Conservation (phyloP, 371 early-diverging fungal genomes). For the Mortierella sp. region DNA sequence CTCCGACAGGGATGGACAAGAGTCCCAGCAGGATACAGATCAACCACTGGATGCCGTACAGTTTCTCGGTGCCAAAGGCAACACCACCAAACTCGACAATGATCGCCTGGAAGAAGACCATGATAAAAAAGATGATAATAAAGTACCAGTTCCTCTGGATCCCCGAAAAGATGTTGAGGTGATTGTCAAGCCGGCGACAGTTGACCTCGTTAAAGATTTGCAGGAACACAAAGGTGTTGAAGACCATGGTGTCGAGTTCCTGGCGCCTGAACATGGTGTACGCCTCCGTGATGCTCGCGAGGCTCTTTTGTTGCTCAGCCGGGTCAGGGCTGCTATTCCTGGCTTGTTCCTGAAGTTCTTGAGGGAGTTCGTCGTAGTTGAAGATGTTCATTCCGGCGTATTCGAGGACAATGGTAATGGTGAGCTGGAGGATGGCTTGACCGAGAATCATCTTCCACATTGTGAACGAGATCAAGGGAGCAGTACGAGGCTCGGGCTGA, state of each 20-base stretch:
- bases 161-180: constrained; percentile 73
- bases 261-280: constrained; percentile 28
- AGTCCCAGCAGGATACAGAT: constrained; percentile 75
- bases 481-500: constrained; percentile 70
- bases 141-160: constrained; percentile 72
- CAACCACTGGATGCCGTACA: constrained; percentile 72
- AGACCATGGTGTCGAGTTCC: constrained; percentile 72
- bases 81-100: constrained; percentile 75
- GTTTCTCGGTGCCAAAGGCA: constrained; percentile 69
- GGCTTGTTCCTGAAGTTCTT: constrained; percentile 11
- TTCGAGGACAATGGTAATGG: constrained; percentile 66
- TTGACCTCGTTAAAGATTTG: constrained; percentile 86
- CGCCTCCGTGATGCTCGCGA: constrained; percentile 3
- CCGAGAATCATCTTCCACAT: constrained; percentile 86
- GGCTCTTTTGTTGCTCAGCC: neutral
- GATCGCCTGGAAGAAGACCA: constrained; percentile 68
- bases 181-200: constrained; percentile 76
- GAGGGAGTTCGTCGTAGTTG: constrained; percentile 25
- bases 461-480: constrained; percentile 71
- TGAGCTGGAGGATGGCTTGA: constrained; percentile 73
- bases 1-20: constrained; percentile 79
- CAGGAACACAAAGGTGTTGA: constrained; percentile 85
- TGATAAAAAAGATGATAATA: constrained; percentile 68
- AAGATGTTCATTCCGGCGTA: constrained; percentile 66
- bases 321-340: neutral